Evolutionary conservation across 139 green algal genomes (phyloP).

Genomic region (Micractinium sp.): DNA sequence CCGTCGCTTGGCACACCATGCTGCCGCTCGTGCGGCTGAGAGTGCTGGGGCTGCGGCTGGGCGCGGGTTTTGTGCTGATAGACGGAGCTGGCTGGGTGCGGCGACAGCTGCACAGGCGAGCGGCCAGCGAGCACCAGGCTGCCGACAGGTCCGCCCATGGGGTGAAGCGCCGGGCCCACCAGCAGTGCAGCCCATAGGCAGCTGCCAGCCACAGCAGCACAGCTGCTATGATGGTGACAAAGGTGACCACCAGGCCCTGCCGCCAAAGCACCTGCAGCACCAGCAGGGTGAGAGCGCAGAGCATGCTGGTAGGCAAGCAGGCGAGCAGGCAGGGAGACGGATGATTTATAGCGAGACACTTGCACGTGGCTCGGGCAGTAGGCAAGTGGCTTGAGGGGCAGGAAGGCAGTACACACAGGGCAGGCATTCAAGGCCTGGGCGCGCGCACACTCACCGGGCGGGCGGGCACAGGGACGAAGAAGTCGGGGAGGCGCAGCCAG

Average conservation of each 20-base stretch:
- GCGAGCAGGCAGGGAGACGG: not conserved
- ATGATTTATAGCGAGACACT: too few relatives aligned
- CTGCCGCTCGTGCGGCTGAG: too few relatives aligned
- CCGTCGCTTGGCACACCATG: too few relatives aligned
- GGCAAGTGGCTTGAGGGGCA: too few relatives aligned
- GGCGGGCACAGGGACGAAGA: not conserved
- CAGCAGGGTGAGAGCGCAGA: not conserved
- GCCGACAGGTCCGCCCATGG: not conserved
- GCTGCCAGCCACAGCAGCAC: conserved; percentile 7
- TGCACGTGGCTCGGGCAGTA: too few relatives aligned
- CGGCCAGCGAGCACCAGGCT: not conserved
- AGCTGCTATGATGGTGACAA: not conserved
- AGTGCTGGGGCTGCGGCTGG: too few relatives aligned
- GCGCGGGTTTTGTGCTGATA: too few relatives aligned
- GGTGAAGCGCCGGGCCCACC: not conserved
- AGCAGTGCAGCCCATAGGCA: not conserved
- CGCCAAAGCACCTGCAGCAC: not conserved
- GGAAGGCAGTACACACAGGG: too few relatives aligned
- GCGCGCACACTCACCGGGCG: not conserved
- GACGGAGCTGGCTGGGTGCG: too few relatives aligned
- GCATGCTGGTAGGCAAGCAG: not conserved
- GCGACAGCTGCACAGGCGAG: too few relatives aligned
- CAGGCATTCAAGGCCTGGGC: too few relatives aligned
- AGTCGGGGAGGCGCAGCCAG: not conserved
- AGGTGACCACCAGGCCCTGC: not conserved